A percentile compares a stretch with the other conserved stretches of the same genome.
Evolutionary conservation across 139 green algal genomes (phyloP).

Genomic region (Auxenochlorella pyrenoidosa): DNA sequence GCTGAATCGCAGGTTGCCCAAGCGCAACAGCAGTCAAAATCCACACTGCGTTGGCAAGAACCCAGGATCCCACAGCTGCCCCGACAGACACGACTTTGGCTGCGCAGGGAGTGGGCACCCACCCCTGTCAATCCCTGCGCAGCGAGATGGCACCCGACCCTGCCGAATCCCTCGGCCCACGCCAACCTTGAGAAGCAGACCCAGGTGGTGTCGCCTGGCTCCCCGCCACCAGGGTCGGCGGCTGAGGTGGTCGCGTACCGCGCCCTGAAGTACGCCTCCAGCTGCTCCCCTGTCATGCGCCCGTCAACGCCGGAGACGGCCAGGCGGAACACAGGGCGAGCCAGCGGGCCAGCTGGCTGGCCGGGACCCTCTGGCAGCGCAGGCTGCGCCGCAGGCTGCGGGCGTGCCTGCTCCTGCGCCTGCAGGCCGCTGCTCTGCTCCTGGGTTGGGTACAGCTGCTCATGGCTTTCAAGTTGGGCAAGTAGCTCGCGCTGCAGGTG

Average conservation of each 20-base stretch:
- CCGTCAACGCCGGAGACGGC: neutral
- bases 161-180: neutral
- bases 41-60: too few species aligned
- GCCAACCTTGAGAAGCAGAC: neutral
- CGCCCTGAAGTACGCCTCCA: neutral
- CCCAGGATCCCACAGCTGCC: neutral
- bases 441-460: too few species aligned
- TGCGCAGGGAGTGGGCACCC: neutral
- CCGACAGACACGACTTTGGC: neutral
- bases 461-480: too few species aligned
- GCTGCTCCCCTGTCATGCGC: neutral
- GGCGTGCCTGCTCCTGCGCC: too few species aligned
- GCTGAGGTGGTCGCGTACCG: slow-evolving; percentile 7
- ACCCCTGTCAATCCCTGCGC: too few species aligned
- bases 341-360: too few species aligned
- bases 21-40: neutral
- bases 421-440: too few species aligned
- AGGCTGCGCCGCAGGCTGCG: too few species aligned
- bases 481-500: too few species aligned
- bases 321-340: neutral
- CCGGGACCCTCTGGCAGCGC: too few species aligned
- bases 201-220: neutral
- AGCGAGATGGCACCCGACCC: neutral
- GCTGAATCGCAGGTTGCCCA: neutral
- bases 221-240: neutral